Percentiles rank a stretch among this genome's conserved stretches.
Conservation (phyloP, 2,329 filamentous ascomycete species). For the Sporothrix variecibatus region DNA sequence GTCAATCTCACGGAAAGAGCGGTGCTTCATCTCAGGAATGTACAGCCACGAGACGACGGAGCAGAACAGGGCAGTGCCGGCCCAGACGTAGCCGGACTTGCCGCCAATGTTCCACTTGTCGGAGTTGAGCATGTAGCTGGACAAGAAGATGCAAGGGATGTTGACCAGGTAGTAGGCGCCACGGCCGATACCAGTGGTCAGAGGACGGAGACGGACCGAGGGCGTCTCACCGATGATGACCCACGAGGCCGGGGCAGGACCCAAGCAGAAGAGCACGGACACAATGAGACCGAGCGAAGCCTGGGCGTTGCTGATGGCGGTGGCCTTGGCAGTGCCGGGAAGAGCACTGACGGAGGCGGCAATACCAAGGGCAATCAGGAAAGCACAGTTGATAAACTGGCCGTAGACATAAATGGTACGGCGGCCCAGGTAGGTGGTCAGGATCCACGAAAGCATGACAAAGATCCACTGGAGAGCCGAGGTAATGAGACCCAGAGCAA, state of each 20-base stretch:
- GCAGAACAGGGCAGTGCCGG: slow-evolving; percentile 58
- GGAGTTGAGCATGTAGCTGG: slow-evolving; percentile 44
- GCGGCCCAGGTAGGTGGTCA: slow-evolving; percentile 49
- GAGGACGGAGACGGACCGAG: slow-evolving; percentile 38
- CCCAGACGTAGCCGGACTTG: slow-evolving; percentile 63
- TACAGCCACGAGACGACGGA: slow-evolving; percentile 50
- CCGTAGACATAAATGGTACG: slow-evolving; percentile 32
- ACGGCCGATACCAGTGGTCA: slow-evolving; percentile 38
- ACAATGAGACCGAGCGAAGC: slow-evolving; percentile 30
- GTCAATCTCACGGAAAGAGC: slow-evolving; percentile 63
- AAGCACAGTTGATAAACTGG: slow-evolving; percentile 21
- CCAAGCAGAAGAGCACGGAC: slow-evolving; percentile 60
- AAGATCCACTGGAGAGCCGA: slow-evolving; percentile 63
- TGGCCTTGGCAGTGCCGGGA: background rate
- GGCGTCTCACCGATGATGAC: slow-evolving; percentile 45
- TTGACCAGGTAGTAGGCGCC: slow-evolving; percentile 37
- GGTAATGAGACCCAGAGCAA: slow-evolving; percentile 64
- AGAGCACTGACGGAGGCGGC: slow-evolving; percentile 45
- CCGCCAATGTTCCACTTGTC: slow-evolving; percentile 48
- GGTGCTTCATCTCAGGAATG: slow-evolving; percentile 59
- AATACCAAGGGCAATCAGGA: slow-evolving; percentile 34
- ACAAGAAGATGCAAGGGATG: slow-evolving; percentile 35
- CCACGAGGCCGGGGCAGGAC: slow-evolving; percentile 48
- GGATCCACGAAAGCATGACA: slow-evolving; percentile 67
- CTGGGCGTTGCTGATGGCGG: slow-evolving; percentile 34